A percentile compares a stretch with the other conserved stretches of the same genome.
These are phyloP conservation scores for Bipolaris sorokiniana DNA, from an alignment of 2,329 filamentous ascomycete genomes.

Conservation along the genomic window DNA sequence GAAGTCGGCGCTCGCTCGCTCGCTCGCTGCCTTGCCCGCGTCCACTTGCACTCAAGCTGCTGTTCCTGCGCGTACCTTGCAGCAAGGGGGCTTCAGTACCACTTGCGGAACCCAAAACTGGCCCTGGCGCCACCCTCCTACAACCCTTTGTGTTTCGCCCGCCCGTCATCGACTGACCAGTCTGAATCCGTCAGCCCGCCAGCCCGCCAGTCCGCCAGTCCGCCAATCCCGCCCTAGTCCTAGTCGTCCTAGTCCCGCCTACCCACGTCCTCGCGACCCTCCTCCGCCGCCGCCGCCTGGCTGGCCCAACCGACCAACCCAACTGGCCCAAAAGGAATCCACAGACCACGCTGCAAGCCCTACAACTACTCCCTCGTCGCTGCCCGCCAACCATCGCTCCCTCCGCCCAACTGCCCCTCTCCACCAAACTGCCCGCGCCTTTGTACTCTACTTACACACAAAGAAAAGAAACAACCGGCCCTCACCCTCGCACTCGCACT, in stretches of 20 bases:
- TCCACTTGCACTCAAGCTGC: conserved; percentile 13
- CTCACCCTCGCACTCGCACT: too few relatives aligned
- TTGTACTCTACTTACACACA: too few relatives aligned
- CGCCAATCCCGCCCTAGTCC: conserved; percentile 20
- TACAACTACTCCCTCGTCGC: neutral
- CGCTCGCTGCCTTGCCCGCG: conserved; percentile 33
- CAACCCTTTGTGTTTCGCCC: conserved; percentile 25
- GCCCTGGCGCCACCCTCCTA: conserved; percentile 28
- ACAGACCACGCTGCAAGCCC: neutral
- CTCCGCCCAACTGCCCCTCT: neutral
- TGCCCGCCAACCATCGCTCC: neutral
- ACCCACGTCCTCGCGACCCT: neutral
- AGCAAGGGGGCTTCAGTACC: conserved; percentile 37
- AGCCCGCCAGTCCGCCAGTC: conserved; percentile 36
- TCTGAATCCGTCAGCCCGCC: conserved; percentile 1
- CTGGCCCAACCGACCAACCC: neutral
- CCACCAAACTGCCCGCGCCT: neutral
- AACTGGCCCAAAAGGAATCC: neutral
- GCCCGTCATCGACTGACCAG: too few relatives aligned
- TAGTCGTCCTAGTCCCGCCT: neutral
- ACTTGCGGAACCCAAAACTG: conserved; percentile 38
- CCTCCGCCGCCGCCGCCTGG: neutral
- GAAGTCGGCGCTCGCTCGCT: conserved; percentile 33
- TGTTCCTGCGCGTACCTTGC: conserved; percentile 45
- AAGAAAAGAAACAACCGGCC: too few relatives aligned